Percentiles rank a stretch among this genome's conserved stretches.
These are phyloP conservation scores for Penicillium sp. DNA, from an alignment of 2,329 filamentous ascomycete species.

Conservation along the genomic window DNA sequence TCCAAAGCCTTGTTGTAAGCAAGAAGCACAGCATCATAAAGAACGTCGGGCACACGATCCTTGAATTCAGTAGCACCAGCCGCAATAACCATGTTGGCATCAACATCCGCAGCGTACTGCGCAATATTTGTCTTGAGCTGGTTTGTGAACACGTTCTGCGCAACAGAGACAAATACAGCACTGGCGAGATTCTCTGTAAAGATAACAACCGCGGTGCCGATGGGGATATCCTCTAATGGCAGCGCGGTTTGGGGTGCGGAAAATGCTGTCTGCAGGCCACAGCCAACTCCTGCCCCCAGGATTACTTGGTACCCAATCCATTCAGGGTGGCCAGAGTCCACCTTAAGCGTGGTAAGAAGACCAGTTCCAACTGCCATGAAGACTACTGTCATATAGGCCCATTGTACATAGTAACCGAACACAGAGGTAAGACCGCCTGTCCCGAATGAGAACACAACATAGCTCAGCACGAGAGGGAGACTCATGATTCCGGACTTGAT, in stretches of 20 bases:
- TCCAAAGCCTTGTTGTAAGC: background rate
- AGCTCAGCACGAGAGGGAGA: slow-evolving; percentile 36
- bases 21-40: background rate
- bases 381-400: slow-evolving; percentile 33
- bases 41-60: background rate
- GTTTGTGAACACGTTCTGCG: slow-evolving; percentile 52
- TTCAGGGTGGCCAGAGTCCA: slow-evolving; percentile 29
- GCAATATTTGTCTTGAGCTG: background rate
- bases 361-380: slow-evolving; percentile 42
- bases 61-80: background rate
- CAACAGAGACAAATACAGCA: slow-evolving; percentile 51
- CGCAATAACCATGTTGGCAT: background rate
- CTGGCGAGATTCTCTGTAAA: slow-evolving; percentile 38
- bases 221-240: slow-evolving; percentile 31
- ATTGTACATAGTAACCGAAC: slow-evolving; percentile 41
- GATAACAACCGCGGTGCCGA: slow-evolving; percentile 36
- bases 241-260: slow-evolving; percentile 39
- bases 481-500: slow-evolving; percentile 46
- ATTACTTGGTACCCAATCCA: slow-evolving; percentile 44
- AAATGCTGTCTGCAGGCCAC: slow-evolving; percentile 37
- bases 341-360: slow-evolving; percentile 41
- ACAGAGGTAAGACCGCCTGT: slow-evolving; percentile 30
- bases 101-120: background rate
- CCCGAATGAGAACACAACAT: slow-evolving; percentile 36
- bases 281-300: slow-evolving; percentile 36